phyloP scores from a whole-genome alignment of 768 basidiomycete species.

The Tylopilus rubrobrunneus region DNA sequence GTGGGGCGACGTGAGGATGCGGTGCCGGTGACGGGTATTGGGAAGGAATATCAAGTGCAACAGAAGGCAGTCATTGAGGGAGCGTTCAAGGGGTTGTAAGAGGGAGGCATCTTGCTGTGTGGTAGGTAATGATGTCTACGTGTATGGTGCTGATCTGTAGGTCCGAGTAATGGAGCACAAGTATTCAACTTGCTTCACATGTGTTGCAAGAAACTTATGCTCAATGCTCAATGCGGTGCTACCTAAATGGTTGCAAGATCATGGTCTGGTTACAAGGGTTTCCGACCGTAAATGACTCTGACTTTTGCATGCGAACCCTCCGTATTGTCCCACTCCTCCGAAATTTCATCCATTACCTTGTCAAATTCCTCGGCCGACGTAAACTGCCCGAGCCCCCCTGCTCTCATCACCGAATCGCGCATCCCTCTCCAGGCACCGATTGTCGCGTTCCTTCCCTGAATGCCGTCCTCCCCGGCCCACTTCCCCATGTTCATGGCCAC shows the following conservation, averaged over 20 bases:
- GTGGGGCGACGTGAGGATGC: constrained; percentile 69
- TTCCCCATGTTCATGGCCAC: constrained; percentile 18
- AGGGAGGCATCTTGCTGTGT: not conserved
- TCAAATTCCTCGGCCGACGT: constrained; percentile 19
- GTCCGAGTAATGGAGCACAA: not conserved
- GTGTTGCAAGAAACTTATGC: too few relatives aligned
- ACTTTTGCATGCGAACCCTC: constrained; percentile 11
- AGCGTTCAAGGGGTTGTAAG: constrained; percentile 49
- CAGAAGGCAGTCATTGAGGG: constrained; percentile 57
- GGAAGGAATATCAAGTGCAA: constrained; percentile 62
- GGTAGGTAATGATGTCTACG: not conserved
- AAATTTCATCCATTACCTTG: constrained; percentile 11
- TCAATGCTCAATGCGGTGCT: too few relatives aligned
- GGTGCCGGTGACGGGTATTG: constrained; percentile 74
- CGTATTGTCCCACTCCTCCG: constrained; percentile 24
- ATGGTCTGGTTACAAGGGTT: constrained; percentile 2
- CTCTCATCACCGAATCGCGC: constrained; percentile 20
- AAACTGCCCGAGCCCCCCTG: constrained; percentile 13
- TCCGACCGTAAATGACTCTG: constrained; percentile 12
- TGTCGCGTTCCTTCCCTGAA: constrained; percentile 12
- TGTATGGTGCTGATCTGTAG: not conserved
- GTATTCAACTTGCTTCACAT: not conserved
- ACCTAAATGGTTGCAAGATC: not conserved
- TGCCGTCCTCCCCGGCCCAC: constrained; percentile 24
- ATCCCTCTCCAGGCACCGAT: constrained; percentile 23